Base-by-base conservation (phyloP, 1,139 yeast species). In the Hyphopichia wangnamkhiaoensis region DNA sequence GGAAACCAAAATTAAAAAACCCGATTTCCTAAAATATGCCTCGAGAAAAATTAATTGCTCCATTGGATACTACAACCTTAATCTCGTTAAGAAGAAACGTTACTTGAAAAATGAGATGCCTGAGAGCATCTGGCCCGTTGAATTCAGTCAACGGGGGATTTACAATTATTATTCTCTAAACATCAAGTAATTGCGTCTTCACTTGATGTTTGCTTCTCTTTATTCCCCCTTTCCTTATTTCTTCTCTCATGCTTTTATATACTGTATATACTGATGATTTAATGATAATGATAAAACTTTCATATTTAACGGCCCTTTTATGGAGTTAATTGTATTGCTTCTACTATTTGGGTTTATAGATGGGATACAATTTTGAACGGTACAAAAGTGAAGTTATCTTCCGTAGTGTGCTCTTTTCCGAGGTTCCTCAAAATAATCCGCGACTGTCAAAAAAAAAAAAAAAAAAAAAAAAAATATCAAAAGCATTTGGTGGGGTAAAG, bases 141-240 rank as follows among this genome's bases (percentile, higher is more conserved):
- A 80, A 44, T 73, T 73, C 44, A 64, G 74, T 47, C 88, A 84
- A 56, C 66, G 90, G 38, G 91, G 91, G 1, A 81, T 84, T 43
- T 84, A 83, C 57, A 81, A 82, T 53, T 84, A 84, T 54, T 84
- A 84, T 53, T 78, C 76, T n/a, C 58, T 73, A 38, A 73, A 73
- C 48, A 63, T 72, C 26, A 67, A 65, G 48, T 67, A 46, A 50
- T 8, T 21, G 13, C 30, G 10, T 10, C 16, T n/a, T 10, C 30
- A 10, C 9, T 5, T 16, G 5, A 3, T 27, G 16, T 21, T 10
- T 21, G 24, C 10, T 21, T 21, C 10, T 21, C 10, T 21, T 21
- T 21, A 7, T 21, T n/a, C 13, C 6, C 13, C 13, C 8, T 5
- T 25, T 21, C 7, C 10, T 7, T 21, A 21, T 21, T 21, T 8